Conservation (phyloP, 75 land plant species). For the Azolla pinnata region DNA sequence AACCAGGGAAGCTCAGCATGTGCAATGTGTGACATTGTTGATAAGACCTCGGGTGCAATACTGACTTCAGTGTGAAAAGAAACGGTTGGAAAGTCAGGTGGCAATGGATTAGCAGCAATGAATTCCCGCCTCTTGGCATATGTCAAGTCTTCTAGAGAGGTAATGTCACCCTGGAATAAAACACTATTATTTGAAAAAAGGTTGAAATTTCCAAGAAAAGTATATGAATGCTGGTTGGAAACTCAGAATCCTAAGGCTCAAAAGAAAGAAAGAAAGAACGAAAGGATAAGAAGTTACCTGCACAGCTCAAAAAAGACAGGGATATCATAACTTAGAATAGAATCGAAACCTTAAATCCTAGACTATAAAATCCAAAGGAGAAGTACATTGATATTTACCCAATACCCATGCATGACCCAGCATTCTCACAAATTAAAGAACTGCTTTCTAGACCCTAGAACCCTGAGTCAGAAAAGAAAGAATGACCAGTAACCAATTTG, state of each 20-base stretch:
- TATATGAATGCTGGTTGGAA: neutral
- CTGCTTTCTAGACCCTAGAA: too few relatives aligned
- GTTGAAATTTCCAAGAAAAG: neutral
- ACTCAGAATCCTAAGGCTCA: neutral
- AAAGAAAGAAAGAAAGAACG: neutral
- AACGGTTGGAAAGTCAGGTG: conserved; percentile 67
- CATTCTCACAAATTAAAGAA: too few relatives aligned
- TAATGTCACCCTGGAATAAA: conserved; percentile 71
- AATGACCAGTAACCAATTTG: neutral
- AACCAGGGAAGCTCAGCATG: conserved; percentile 89
- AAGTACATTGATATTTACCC: too few relatives aligned
- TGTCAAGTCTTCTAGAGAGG: conserved; percentile 84
- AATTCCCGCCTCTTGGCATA: conserved; percentile 75
- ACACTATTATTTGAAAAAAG: too few relatives aligned
- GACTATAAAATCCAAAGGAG: too few relatives aligned
- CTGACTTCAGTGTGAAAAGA: conserved; percentile 94
- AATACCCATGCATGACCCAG: too few relatives aligned
- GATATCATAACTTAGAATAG: neutral
- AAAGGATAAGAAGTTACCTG: neutral
- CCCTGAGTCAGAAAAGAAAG: neutral
- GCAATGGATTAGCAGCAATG: conserved; percentile 54
- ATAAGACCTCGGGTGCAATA: conserved; percentile 60
- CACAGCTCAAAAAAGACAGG: neutral
- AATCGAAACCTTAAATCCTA: too few relatives aligned
- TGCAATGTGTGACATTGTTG: conserved; percentile 84